These are phyloP conservation scores for Cenchrus purpureus DNA, from an alignment of 176 grass and related monocot genomes.

Conservation along the genomic window DNA sequence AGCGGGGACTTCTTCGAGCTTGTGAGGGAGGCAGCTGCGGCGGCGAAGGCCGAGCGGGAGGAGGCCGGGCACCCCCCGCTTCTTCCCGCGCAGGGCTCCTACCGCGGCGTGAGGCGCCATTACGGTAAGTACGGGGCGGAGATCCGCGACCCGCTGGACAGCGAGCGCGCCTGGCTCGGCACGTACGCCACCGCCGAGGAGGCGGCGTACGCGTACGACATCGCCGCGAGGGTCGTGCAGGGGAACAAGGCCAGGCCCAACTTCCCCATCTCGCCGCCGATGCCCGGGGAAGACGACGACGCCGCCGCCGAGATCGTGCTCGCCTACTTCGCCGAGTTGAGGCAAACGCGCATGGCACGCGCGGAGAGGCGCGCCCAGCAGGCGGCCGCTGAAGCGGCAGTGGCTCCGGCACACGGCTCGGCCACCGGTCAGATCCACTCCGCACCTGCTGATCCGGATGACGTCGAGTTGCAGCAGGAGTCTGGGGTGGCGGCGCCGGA, in stretches of 20 bases:
- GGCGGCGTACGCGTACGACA: background rate
- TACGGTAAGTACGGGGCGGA: constrained; percentile 38
- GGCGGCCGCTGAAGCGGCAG: background rate
- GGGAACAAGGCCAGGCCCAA: background rate
- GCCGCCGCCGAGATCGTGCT: background rate
- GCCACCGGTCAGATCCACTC: too few species aligned
- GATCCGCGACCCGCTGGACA: constrained; percentile 39
- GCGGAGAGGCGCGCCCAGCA: background rate
- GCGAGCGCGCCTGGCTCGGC: constrained; percentile 39
- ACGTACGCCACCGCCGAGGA: constrained; percentile 53
- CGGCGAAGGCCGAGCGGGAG: background rate
- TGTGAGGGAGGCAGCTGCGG: background rate
- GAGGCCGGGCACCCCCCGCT: background rate
- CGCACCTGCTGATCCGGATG: too few species aligned
- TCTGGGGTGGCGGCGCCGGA: background rate
- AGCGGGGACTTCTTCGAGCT: background rate
- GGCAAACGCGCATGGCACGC: background rate
- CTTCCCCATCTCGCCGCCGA: background rate
- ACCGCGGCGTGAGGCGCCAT: constrained; percentile 37
- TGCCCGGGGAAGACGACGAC: background rate
- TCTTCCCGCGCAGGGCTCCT: background rate
- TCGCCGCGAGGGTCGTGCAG: background rate
- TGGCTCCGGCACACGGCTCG: too few species aligned
- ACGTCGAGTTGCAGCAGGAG: too few species aligned
- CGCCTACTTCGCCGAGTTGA: background rate